Conservation (phyloP, 805 yeast genomes). For the Brettanomyces naardenensis region DNA sequence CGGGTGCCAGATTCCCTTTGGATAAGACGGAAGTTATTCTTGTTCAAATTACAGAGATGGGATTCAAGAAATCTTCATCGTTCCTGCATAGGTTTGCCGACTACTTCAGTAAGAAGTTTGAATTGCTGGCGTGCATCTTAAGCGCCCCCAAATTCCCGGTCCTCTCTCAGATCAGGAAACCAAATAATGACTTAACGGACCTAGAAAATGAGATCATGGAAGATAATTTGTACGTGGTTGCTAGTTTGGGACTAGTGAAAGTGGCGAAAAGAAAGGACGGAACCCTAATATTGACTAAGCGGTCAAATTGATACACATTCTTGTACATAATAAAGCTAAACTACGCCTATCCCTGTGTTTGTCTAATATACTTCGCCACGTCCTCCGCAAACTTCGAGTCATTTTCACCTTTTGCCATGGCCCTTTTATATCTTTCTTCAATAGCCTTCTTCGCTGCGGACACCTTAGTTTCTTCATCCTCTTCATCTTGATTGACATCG, state of each 20-base stretch:
- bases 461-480: slow-evolving; percentile 43
- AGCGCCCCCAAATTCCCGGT: slow-evolving; percentile 19
- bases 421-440: slow-evolving; percentile 65
- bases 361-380: slow-evolving; percentile 54
- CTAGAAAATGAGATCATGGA: slow-evolving; percentile 6
- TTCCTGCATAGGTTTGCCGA: slow-evolving; percentile 4
- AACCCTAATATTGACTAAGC: slow-evolving; percentile 12
- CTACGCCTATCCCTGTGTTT: slow-evolving; percentile 9
- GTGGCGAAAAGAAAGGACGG: slow-evolving; percentile 15
- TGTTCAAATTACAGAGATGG: slow-evolving; percentile 6
- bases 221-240: slow-evolving; percentile 17
- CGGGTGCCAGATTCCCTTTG: neutral
- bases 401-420: slow-evolving; percentile 57
- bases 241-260: slow-evolving; percentile 18
- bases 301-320: neutral
- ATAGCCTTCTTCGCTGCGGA: slow-evolving; percentile 44
- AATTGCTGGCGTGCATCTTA: slow-evolving; percentile 13
- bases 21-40: neutral
- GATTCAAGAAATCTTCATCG: slow-evolving; percentile 1
- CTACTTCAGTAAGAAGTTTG: slow-evolving; percentile 5
- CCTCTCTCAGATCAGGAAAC: slow-evolving; percentile 8
- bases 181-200: slow-evolving; percentile 3
- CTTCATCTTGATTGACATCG: slow-evolving; percentile 38
- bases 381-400: slow-evolving; percentile 63
- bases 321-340: neutral